A percentile compares a stretch with the other conserved stretches of the same genome.
Conservation (phyloP, 768 basidiomycete species). For the Jaapia argillacea region DNA sequence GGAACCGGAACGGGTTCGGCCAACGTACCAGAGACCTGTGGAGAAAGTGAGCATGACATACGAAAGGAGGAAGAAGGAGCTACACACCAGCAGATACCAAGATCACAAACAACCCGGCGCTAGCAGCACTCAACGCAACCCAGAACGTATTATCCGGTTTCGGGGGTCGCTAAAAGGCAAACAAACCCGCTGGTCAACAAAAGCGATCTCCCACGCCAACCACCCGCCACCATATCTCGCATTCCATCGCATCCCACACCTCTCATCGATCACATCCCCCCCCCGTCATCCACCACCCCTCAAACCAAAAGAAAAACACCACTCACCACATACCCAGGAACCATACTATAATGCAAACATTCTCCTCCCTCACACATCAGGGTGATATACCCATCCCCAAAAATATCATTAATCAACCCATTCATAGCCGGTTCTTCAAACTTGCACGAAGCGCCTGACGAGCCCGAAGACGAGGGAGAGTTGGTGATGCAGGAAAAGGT, state of each 20-base stretch:
- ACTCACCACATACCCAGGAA: conserved; percentile 82
- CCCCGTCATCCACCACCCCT: too few relatives aligned
- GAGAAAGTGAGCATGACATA: conserved; percentile 5
- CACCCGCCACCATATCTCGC: too few relatives aligned
- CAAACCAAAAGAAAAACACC: neutral
- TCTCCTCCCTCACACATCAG: conserved; percentile 84
- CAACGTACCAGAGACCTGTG: conserved; percentile 84
- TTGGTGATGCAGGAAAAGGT: conserved; percentile 66
- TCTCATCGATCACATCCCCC: too few relatives aligned
- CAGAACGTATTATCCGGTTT: conserved; percentile 77
- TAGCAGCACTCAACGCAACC: conserved; percentile 78
- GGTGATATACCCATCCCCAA: conserved; percentile 87
- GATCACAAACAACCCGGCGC: conserved; percentile 68
- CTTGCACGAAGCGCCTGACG: conserved; percentile 67
- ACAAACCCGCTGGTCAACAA: neutral
- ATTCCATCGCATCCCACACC: too few relatives aligned
- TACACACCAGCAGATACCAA: conserved; percentile 48
- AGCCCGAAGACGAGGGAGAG: too few relatives aligned
- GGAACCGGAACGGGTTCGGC: conserved; percentile 54
- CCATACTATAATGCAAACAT: conserved; percentile 87
- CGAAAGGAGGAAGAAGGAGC: neutral
- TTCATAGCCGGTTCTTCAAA: conserved; percentile 99
- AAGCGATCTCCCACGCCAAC: too few relatives aligned
- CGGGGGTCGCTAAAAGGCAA: conserved; percentile 44
- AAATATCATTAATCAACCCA: conserved; percentile 83